Percentiles rank a stretch among this genome's conserved stretches.
phyloP scores from a whole-genome alignment of 805 yeast species.

The Candida insectorum region DNA sequence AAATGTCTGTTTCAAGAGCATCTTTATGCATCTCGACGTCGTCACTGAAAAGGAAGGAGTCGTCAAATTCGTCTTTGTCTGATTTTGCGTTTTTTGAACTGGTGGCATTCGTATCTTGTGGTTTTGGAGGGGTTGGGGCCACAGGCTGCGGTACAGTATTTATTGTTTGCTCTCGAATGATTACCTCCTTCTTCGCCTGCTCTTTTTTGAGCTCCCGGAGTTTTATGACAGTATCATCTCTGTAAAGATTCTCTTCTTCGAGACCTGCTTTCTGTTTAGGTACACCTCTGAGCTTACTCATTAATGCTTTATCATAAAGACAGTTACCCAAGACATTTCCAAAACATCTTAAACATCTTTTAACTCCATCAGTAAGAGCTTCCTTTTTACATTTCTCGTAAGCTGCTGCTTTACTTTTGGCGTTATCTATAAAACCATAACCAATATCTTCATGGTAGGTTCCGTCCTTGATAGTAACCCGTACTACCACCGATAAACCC shows the following conservation, averaged over 20 bases:
- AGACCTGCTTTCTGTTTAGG: constrained; percentile 16
- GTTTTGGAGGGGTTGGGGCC: not conserved
- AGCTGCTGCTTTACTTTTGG: constrained; percentile 67
- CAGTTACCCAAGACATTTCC: constrained; percentile 82
- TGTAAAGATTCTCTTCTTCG: constrained; percentile 28
- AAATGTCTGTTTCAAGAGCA: constrained; percentile 21
- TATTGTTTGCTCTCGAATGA: too few relatives aligned
- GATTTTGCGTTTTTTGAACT: not conserved
- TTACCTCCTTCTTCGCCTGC: too few relatives aligned
- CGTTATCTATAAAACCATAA: constrained; percentile 69
- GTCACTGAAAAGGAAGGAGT: constrained; percentile 39
- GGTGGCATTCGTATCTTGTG: not conserved
- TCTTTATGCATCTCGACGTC: constrained; percentile 25
- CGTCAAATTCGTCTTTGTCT: constrained; percentile 32
- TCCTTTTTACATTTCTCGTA: constrained; percentile 79
- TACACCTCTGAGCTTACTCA: constrained; percentile 48
- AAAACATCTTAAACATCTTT: constrained; percentile 73
- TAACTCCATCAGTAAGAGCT: constrained; percentile 81
- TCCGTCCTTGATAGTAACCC: constrained; percentile 76
- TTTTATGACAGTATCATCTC: constrained; percentile 21
- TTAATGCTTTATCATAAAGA: constrained; percentile 70
- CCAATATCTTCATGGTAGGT: constrained; percentile 79
- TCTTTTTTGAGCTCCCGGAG: constrained; percentile 2
- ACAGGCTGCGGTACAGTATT: not conserved
- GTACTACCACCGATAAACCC: constrained; percentile 68